Base-by-base conservation (phyloP, 2,329 filamentous ascomycete genomes). In the Aspergillus sp. region DNA sequence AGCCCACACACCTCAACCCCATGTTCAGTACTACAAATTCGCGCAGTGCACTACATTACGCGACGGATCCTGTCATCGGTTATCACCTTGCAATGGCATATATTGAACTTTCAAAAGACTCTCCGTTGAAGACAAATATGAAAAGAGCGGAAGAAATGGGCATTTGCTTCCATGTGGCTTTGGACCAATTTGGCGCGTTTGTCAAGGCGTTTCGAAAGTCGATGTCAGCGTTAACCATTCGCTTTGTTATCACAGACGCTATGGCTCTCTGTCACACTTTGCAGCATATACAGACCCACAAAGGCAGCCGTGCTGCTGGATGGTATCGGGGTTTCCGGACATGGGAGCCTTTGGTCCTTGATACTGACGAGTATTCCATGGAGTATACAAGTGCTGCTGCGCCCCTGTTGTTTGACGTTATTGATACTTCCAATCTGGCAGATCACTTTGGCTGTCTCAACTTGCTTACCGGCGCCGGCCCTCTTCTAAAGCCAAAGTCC, bases 11-110 rank as follows among this genome's bases (percentile, higher is more conserved):
- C 27, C 36, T 19, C 36, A 39, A 39, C 36, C 36, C 36, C 19
- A 39, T 39, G 36, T 10, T 39, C 6, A 19, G 3, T 3, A 39
- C 7, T 2, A 10, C 6, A 3, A 8, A 39, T 4, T 8, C 36
- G 2, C 19, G 12, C 0, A 9, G 19, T 5, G 50, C 64, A 2
- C 60, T 81, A 29, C 72, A 77, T 48, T 73, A 75, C 55, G 68
- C 64, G 4, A 70, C 69, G 3, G 67, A 82, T 48, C 79, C 80
- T 0, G 50, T 80, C 0, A 55, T 74, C 4, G 74, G 78, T 1
- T 83, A 77, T 48, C 79, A 83, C 58, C 66, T 82, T n/a, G 75
- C 76, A 2, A 63, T 70, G 1, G 74, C 71, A 2, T 71, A 68
- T 48, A 76, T 73, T 1, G 71, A 73, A 0, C 57, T 76, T 26